Conservation (phyloP, 2,329 filamentous ascomycete species). For the Cladosporium halotolerans region DNA sequence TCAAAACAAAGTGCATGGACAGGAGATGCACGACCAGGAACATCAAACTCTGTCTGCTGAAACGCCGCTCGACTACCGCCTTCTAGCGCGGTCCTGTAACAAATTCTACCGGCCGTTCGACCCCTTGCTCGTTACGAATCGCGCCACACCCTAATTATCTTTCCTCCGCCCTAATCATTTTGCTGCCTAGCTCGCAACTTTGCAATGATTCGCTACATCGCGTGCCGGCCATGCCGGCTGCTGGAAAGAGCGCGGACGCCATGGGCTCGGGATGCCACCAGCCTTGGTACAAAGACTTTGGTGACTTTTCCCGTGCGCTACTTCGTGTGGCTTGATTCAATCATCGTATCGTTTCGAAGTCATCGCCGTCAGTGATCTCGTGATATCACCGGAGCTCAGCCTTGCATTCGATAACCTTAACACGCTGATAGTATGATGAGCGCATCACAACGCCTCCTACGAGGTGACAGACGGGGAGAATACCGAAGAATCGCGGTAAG, state of each 20-base stretch:
- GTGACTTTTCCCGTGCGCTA: too few relatives aligned
- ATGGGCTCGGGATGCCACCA: neutral
- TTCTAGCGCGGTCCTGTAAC: slow-evolving; percentile 10
- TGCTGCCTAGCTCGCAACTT: neutral
- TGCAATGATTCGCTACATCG: neutral
- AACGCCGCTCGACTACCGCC: slow-evolving; percentile 2
- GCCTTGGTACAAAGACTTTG: too few relatives aligned
- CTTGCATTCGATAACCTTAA: neutral
- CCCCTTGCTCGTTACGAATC: slow-evolving; percentile 2
- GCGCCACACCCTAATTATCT: neutral
- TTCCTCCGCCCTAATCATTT: neutral
- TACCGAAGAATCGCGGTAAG: slow-evolving; percentile 1
- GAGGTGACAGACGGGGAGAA: neutral
- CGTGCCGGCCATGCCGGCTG: neutral
- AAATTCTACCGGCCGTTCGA: slow-evolving; percentile 4
- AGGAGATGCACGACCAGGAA: neutral
- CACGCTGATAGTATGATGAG: neutral
- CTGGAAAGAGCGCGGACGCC: slow-evolving; percentile 2
- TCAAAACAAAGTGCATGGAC: neutral
- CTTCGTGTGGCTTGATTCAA: too few relatives aligned
- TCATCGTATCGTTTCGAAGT: too few relatives aligned
- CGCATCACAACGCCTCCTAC: neutral
- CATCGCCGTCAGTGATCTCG: too few relatives aligned
- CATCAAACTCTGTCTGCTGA: slow-evolving; percentile 1
- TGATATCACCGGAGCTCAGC: too few relatives aligned